phyloP scores from a whole-genome alignment of 352 stramenopile genomes.

The Globisporangium camurandrum region DNA sequence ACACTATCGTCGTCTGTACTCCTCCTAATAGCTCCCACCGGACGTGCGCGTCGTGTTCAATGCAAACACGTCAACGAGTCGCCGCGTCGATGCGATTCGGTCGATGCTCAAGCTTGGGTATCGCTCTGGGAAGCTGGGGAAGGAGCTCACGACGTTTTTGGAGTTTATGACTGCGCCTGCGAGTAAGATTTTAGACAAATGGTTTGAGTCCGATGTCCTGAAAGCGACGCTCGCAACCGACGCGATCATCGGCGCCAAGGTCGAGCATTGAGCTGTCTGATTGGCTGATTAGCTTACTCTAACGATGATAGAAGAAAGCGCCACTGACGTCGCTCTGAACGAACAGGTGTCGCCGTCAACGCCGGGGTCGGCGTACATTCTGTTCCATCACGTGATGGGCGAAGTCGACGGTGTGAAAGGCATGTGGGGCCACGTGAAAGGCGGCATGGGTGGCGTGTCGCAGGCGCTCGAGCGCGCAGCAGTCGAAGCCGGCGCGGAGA shows the following conservation, averaged over 20 bases:
- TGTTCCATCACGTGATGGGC: slow-evolving; percentile 91
- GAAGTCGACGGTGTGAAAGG: slow-evolving; percentile 85
- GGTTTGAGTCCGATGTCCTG: slow-evolving; percentile 87
- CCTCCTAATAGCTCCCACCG: slow-evolving; percentile 66
- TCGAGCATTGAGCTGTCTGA: slow-evolving; percentile 16
- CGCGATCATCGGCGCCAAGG: slow-evolving; percentile 87
- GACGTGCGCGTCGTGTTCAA: slow-evolving; percentile 69
- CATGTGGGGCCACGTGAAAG: slow-evolving; percentile 86
- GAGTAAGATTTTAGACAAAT: slow-evolving; percentile 83
- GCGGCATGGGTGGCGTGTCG: slow-evolving; percentile 82
- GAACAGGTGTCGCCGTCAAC: slow-evolving; percentile 67
- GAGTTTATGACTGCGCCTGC: slow-evolving; percentile 87
- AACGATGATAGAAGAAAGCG: too few relatives aligned
- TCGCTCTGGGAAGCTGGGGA: slow-evolving; percentile 55
- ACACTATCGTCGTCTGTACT: too few relatives aligned
- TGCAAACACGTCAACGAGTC: slow-evolving; percentile 33
- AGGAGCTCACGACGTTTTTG: slow-evolving; percentile 71
- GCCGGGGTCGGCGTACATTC: slow-evolving; percentile 84
- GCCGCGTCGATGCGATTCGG: slow-evolving; percentile 55
- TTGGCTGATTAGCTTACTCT: too few relatives aligned
- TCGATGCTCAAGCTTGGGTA: slow-evolving; percentile 60
- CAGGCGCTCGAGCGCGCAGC: slow-evolving; percentile 62
- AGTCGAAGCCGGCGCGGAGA: slow-evolving; percentile 49
- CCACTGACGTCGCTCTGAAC: too few relatives aligned
- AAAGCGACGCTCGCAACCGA: slow-evolving; percentile 90